Conservation (phyloP, 2,329 filamentous ascomycete genomes). For the Cordyceps javanica region DNA sequence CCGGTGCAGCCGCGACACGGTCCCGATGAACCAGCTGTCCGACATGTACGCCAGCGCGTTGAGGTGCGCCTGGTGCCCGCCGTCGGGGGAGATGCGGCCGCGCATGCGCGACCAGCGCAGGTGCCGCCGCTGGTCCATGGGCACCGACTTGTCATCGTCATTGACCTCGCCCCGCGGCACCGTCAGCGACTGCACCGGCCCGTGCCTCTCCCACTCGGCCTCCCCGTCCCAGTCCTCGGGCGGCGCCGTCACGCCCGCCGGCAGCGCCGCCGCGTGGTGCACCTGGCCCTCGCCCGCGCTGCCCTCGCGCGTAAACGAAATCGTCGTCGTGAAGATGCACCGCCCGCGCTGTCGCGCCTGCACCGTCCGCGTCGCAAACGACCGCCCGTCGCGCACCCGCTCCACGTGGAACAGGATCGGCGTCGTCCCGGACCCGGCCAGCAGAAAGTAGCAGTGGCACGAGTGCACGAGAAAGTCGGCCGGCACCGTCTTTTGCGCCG, state of each 20-base stretch:
- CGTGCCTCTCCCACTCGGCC: slow-evolving; percentile 43
- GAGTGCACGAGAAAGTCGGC: slow-evolving; percentile 78
- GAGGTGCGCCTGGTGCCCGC: slow-evolving; percentile 75
- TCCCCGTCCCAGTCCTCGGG: slow-evolving; percentile 36
- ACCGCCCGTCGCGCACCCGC: slow-evolving; percentile 81
- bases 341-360: slow-evolving; percentile 83
- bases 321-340: slow-evolving; percentile 92
- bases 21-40: slow-evolving; percentile 90
- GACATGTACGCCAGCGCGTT: slow-evolving; percentile 88
- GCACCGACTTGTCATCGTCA: slow-evolving; percentile 38
- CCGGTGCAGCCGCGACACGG: slow-evolving; percentile 72
- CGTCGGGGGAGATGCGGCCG: slow-evolving; percentile 65
- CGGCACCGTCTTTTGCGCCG: slow-evolving; percentile 82
- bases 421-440: slow-evolving; percentile 77
- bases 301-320: slow-evolving; percentile 73
- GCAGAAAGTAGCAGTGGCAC: slow-evolving; percentile 98
- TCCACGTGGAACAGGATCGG: slow-evolving; percentile 95
- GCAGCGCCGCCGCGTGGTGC: slow-evolving; percentile 59
- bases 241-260: slow-evolving; percentile 34
- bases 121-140: slow-evolving; percentile 55
- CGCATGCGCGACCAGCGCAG: slow-evolving; percentile 69
- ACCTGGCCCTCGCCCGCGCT: slow-evolving; percentile 48
- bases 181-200: slow-evolving; percentile 42
- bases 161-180: slow-evolving; percentile 14
- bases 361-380: slow-evolving; percentile 90